Evolutionary conservation across 2,329 filamentous ascomycete genomes (phyloP), one percentile per base, ranked within the genome.

Genomic region (Diaporthe sp.): DNA sequence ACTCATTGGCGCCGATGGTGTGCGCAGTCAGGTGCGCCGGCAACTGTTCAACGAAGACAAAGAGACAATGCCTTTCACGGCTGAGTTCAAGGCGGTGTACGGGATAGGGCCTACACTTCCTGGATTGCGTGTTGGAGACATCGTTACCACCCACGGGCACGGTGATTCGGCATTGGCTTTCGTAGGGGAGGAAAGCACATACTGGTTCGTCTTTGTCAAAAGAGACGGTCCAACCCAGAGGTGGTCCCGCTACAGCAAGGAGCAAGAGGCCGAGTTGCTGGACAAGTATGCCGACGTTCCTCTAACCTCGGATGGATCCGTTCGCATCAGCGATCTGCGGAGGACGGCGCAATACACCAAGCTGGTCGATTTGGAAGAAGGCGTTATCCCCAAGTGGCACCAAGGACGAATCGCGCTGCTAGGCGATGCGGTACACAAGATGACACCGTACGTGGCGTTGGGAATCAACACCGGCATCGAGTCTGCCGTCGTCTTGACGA

Each of bases 211-310:
- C 9, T 65, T 65, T 6, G 59, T 65, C 39, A 65, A 65, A 31
- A 65, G 59, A 46, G 59, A 65, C 19, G 37, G 25, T 17, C 59
- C 59, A 31, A 65, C 59, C 37, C 59, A 65, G 59, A 44, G 28
- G 13, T 65, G 59, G 59, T 65, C 59, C 22, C 59, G 39, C 37
- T 65, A 65, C 59, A 65, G 59, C 59, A 65, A 65, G 28, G 59
- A 65, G 59, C 39, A 65, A 44, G 59, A 65, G 25, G 2, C 10
- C n/a, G 59, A 65, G 12, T 65, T 65, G 37, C 28, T 65, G 39
- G 39, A 65, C 37, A 65, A 65, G 39, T 65, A 65, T 65, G 59
- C 59, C 39, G 39, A 65, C n/a, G 59, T 65, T 44, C 59, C 59
- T 44, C 10, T 65, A 7, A 65, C 59, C 37, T 65, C 59, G 22